phyloP scores from a whole-genome alignment of 768 basidiomycete genomes.

The Tulasnella sp. region DNA sequence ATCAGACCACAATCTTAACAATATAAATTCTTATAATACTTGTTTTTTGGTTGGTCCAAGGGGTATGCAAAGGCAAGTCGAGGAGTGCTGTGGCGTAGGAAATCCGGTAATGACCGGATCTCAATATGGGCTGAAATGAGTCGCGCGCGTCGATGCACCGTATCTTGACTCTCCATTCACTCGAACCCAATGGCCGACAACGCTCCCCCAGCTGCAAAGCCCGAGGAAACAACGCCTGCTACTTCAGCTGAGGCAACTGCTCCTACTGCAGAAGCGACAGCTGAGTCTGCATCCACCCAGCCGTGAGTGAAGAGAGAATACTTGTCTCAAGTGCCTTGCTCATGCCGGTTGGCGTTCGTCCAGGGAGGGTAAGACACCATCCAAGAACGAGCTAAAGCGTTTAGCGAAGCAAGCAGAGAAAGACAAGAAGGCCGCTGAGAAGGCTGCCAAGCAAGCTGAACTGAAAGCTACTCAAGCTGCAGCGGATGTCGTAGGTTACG shows the following conservation, averaged over 20 bases:
- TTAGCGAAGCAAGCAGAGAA: constrained; percentile 88
- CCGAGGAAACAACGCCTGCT: background rate
- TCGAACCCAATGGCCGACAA: background rate
- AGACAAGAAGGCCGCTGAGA: constrained; percentile 81
- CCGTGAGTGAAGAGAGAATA: background rate
- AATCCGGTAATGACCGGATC: background rate
- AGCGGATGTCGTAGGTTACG: constrained; percentile 52
- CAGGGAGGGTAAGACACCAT: constrained; percentile 39
- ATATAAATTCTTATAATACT: no score
- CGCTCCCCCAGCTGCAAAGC: background rate
- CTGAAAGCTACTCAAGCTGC: constrained; percentile 62
- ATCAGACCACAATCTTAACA: no score
- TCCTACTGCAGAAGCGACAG: background rate
- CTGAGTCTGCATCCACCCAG: background rate
- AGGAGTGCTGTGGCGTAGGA: background rate
- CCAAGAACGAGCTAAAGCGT: constrained; percentile 89
- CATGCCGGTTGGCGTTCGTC: background rate
- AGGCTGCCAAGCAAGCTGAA: constrained; percentile 73
- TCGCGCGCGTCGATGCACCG: constrained; percentile 1
- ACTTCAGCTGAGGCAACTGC: background rate
- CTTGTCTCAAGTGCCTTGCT: background rate
- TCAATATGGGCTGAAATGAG: background rate
- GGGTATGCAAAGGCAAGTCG: no score
- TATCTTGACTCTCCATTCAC: background rate
- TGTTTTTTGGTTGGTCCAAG: no score